phyloP scores from a whole-genome alignment of 1,284 basidiomycete genomes.

The Athelia sp. region DNA sequence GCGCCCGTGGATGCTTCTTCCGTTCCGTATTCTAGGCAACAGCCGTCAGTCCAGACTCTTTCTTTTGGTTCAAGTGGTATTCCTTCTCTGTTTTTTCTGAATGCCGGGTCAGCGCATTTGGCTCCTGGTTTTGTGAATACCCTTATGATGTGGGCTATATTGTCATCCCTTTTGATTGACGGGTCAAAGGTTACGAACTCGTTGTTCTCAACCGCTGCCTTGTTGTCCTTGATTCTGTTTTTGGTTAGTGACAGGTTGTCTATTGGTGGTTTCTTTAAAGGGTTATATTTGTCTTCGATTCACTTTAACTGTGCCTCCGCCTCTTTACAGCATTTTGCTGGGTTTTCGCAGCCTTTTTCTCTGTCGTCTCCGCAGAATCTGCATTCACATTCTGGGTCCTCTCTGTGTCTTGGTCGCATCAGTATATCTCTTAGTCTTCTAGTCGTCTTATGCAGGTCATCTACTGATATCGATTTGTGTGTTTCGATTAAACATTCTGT shows the following conservation, averaged over 20 bases:
- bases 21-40: not conserved
- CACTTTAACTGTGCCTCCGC: slow-evolving; percentile 1
- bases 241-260: not conserved
- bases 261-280: not conserved
- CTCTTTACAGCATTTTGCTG: slow-evolving; percentile 4
- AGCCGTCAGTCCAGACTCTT: not conserved
- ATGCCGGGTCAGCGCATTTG: not conserved
- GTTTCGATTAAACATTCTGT: slow-evolving; percentile 6
- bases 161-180: not conserved
- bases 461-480: slow-evolving; percentile 3
- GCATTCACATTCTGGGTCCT: not conserved
- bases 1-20: slow-evolving; percentile 5
- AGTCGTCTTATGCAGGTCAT: slow-evolving; percentile 1
- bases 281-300: slow-evolving; percentile 7
- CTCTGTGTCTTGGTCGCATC: not conserved
- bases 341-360: not conserved
- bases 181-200: not conserved
- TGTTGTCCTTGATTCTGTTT: not conserved
- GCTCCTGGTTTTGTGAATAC: not conserved
- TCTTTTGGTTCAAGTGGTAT: not conserved
- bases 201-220: not conserved
- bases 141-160: not conserved
- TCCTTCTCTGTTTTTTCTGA: not conserved
- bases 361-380: not conserved
- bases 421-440: not conserved